Conservation (phyloP, 306 rosid species). For the Lablab purpureus region DNA sequence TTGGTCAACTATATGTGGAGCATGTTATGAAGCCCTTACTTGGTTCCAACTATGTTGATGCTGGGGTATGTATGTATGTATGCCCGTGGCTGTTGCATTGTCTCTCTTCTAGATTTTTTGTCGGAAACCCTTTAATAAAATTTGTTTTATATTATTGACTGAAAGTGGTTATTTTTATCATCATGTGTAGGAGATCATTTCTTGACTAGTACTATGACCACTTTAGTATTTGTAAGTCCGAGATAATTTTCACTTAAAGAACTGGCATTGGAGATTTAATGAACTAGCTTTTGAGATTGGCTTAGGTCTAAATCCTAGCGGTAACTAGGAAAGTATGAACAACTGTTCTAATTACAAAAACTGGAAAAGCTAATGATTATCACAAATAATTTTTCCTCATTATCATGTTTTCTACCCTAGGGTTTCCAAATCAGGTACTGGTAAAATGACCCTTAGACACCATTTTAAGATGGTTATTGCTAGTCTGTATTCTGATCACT, state of each 20-base stretch:
- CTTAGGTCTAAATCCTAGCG: background rate
- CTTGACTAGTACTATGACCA: background rate
- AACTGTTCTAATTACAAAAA: background rate
- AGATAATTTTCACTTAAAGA: background rate
- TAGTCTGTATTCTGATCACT: background rate
- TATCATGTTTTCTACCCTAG: background rate
- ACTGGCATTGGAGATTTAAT: too few species aligned
- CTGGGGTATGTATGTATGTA: constrained; percentile 74
- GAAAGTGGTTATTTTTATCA: constrained; percentile 29
- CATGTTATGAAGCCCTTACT: constrained; percentile 81
- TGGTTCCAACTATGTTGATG: constrained; percentile 80
- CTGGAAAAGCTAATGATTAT: background rate
- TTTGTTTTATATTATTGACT: constrained; percentile 18
- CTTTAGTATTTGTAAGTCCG: background rate
- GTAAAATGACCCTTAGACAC: background rate
- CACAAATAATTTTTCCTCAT: background rate
- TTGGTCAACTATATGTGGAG: constrained; percentile 64
- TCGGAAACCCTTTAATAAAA: background rate
- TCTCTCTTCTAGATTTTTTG: constrained; percentile 8
- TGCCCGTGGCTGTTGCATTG: background rate
- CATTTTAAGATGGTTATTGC: background rate
- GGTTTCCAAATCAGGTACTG: background rate
- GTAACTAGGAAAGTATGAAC: background rate
- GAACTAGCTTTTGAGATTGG: background rate
- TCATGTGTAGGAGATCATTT: background rate